A percentile compares a stretch with the other conserved stretches of the same genome.
phyloP scores from a whole-genome alignment of 2,329 filamentous ascomycete genomes.

The Cladosporium velox region DNA sequence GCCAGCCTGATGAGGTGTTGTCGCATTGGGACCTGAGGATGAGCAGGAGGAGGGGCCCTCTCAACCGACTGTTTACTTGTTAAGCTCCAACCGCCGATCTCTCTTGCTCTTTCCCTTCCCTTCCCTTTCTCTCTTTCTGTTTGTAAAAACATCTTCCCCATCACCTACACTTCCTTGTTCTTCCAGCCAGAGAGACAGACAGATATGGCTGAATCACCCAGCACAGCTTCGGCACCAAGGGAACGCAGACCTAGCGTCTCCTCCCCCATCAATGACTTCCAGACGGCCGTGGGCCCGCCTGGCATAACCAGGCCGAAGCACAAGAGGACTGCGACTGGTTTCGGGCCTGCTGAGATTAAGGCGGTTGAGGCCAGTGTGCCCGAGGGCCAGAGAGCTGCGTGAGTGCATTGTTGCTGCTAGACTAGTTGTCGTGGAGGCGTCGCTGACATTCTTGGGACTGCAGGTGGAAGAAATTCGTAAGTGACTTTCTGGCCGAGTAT shows the following conservation, averaged over 20 bases:
- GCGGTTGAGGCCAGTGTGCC: constrained; percentile 88
- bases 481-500: constrained; percentile 42
- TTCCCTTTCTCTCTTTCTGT: not conserved
- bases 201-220: constrained; percentile 25
- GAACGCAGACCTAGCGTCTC: constrained; percentile 80
- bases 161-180: not conserved
- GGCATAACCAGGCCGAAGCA: constrained; percentile 92
- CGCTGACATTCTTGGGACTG: constrained; percentile 10
- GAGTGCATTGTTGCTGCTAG: constrained; percentile 47
- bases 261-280: constrained; percentile 81
- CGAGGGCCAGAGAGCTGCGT: constrained; percentile 81
- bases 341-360: constrained; percentile 89
- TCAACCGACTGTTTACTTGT: constrained; percentile 14
- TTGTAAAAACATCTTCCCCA: too few relatives aligned
- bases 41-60: not conserved
- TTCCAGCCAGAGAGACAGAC: constrained; percentile 8
- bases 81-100: constrained; percentile 11
- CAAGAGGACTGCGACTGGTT: constrained; percentile 93
- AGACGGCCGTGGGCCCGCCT: constrained; percentile 76
- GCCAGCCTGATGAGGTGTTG: not conserved
- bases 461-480: constrained; percentile 60
- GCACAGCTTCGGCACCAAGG: constrained; percentile 46
- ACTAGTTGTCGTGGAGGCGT: not conserved
- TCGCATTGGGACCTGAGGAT: not conserved
- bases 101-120: not conserved